Evolutionary conservation across 192 early-diverging fungal genomes (phyloP).

Genomic region (Backusella luteola): DNA sequence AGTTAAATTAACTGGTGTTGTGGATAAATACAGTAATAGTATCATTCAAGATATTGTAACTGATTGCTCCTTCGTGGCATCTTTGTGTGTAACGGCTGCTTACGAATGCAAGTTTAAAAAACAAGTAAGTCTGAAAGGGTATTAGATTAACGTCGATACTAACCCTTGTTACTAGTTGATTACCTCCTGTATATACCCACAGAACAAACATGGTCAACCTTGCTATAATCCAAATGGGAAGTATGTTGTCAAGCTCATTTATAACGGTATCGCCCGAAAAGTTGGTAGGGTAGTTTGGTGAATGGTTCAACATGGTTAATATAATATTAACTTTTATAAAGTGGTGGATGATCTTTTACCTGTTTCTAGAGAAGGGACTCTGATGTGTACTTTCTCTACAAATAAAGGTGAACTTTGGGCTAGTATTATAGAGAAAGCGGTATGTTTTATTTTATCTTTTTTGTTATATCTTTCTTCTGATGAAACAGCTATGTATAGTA

Average conservation of each 20-base stretch:
- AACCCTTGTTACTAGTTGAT: constrained; percentile 55
- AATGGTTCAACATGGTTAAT: neutral
- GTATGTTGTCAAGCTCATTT: constrained; percentile 83
- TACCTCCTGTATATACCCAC: constrained; percentile 86
- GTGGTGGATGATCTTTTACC: constrained; percentile 90
- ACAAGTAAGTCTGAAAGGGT: constrained; percentile 45
- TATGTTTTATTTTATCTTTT: constrained; percentile 27
- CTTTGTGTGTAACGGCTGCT: constrained; percentile 79
- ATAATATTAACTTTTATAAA: constrained; percentile 8
- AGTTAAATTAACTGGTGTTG: neutral
- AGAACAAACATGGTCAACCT: constrained; percentile 65
- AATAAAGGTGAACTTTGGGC: constrained; percentile 76
- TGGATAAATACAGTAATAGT: constrained; percentile 40
- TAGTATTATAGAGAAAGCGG: constrained; percentile 90
- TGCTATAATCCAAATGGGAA: constrained; percentile 85
- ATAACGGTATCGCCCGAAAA: constrained; percentile 83
- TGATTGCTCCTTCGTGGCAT: constrained; percentile 95
- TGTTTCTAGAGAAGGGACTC: constrained; percentile 60
- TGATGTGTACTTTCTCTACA: constrained; percentile 89
- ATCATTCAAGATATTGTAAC: constrained; percentile 88
- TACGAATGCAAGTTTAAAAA: constrained; percentile 74
- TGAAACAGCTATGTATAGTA: constrained; percentile 46
- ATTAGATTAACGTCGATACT: neutral
- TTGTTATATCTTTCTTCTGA: neutral
- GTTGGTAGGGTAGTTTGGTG: constrained; percentile 39